A percentile compares a stretch with the other conserved stretches of the same genome.
phyloP scores from a whole-genome alignment of 768 basidiomycete genomes.

The Podaxis sp. region DNA sequence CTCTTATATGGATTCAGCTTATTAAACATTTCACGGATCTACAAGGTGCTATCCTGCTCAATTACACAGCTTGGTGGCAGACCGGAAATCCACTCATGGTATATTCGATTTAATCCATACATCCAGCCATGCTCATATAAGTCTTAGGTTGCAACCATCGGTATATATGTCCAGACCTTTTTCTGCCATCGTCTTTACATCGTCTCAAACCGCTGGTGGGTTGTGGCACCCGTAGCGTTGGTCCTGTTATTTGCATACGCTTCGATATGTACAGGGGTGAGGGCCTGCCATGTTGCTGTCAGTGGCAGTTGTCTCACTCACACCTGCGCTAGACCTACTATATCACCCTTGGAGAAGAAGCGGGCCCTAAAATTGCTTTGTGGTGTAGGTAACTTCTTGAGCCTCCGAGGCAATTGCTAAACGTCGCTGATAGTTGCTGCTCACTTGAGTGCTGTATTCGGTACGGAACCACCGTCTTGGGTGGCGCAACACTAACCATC shows the following conservation, averaged over 20 bases:
- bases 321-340: slow-evolving; percentile 24
- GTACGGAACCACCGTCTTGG: not conserved
- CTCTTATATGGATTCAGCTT: slow-evolving; percentile 28
- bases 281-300: not conserved
- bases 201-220: slow-evolving; percentile 23
- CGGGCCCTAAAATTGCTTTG: slow-evolving; percentile 17
- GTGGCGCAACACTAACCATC: not conserved
- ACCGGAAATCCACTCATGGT: slow-evolving; percentile 30
- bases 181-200: slow-evolving; percentile 29
- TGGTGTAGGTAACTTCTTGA: slow-evolving; percentile 26
- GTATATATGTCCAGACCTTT: slow-evolving; percentile 30
- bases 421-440: not conserved
- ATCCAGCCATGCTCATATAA: not conserved
- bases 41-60: slow-evolving; percentile 26
- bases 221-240: slow-evolving; percentile 21
- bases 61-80: slow-evolving; percentile 32
- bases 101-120: not conserved
- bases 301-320: not conserved
- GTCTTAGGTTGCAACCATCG: slow-evolving; percentile 28
- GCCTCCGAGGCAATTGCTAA: not conserved
- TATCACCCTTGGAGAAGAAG: slow-evolving; percentile 19
- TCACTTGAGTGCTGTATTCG: slow-evolving; percentile 6
- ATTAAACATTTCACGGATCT: slow-evolving; percentile 28
- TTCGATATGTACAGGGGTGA: slow-evolving; percentile 25
- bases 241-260: slow-evolving; percentile 28